Conservation (phyloP, 1,139 yeast genomes). For the Meyerozyma athensensis region DNA sequence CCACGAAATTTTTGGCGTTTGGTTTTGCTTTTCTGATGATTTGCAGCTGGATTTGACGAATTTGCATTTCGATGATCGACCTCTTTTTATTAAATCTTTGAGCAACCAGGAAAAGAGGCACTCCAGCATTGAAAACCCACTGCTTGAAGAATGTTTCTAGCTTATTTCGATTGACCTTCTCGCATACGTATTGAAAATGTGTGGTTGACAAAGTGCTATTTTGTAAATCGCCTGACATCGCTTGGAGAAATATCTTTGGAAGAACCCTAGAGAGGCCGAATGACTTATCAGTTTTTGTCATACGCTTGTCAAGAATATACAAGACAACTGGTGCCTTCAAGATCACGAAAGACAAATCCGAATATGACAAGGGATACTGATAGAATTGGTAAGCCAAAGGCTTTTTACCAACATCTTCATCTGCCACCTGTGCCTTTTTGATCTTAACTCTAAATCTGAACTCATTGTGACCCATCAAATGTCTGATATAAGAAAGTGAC, state of each 20-base stretch:
- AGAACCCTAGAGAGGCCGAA: constrained; percentile 88
- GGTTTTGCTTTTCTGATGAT: constrained; percentile 43
- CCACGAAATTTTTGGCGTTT: constrained; percentile 34
- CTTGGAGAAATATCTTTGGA: constrained; percentile 87
- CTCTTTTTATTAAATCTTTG: constrained; percentile 92
- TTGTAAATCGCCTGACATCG: constrained; percentile 88
- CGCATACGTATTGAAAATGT: constrained; percentile 90
- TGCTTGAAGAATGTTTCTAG: constrained; percentile 82
- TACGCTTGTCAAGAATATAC: constrained; percentile 78
- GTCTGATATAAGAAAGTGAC: constrained; percentile 66
- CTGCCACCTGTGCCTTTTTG: constrained; percentile 61
- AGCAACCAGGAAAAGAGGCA: constrained; percentile 81
- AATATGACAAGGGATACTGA: constrained; percentile 62
- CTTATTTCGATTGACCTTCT: constrained; percentile 84
- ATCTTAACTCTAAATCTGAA: constrained; percentile 66
- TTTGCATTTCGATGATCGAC: constrained; percentile 91
- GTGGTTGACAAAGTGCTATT: constrained; percentile 75
- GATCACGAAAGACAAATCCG: constrained; percentile 59
- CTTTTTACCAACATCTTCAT: constrained; percentile 72
- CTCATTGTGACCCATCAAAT: constrained; percentile 80
- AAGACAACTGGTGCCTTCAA: constrained; percentile 85
- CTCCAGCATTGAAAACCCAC: constrained; percentile 90
- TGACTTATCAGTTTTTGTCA: constrained; percentile 94
- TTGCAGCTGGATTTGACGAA: constrained; percentile 79
- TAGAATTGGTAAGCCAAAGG: constrained; percentile 71